A percentile compares a stretch with the other conserved stretches of the same genome.
phyloP scores from a whole-genome alignment of 371 early-diverging fungal species.

The Mucor velutinosus region DNA sequence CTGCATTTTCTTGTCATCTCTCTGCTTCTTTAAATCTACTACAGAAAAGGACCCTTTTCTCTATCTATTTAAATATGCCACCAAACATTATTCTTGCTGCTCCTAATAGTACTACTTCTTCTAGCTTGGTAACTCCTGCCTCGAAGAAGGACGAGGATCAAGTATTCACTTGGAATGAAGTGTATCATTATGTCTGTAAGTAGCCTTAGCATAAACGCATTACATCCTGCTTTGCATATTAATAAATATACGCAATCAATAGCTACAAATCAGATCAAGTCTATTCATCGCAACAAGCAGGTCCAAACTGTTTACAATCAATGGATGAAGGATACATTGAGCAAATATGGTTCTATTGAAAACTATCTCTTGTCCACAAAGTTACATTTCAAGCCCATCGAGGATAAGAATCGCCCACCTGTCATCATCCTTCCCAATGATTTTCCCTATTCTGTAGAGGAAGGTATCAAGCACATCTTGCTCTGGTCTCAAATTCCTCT shows the following conservation, averaged over 20 bases:
- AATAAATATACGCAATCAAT: not conserved
- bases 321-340: conserved; percentile 25
- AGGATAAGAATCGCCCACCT: conserved; percentile 10
- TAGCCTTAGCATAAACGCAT: not conserved
- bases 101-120: not conserved
- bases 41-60: not conserved
- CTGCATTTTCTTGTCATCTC: not conserved
- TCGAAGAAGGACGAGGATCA: conserved; percentile 4
- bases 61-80: conserved; percentile 4
- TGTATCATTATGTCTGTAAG: conserved; percentile 27
- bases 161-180: conserved; percentile 23
- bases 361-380: conserved; percentile 34
- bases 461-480: conserved; percentile 38
- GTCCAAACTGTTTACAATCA: conserved; percentile 20
- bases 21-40: not conserved
- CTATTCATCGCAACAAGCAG: conserved; percentile 17
- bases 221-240: conserved; percentile 1
- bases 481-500: conserved; percentile 53
- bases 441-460: conserved; percentile 52
- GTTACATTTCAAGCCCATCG: conserved; percentile 20
- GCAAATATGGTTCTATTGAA: conserved; percentile 37
- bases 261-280: conserved; percentile 28
- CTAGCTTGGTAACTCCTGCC: not conserved
- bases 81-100: conserved; percentile 12
- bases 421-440: conserved; percentile 50